Base-by-base conservation (phyloP, 345 rosid species). In the Barbarea vulgaris region DNA sequence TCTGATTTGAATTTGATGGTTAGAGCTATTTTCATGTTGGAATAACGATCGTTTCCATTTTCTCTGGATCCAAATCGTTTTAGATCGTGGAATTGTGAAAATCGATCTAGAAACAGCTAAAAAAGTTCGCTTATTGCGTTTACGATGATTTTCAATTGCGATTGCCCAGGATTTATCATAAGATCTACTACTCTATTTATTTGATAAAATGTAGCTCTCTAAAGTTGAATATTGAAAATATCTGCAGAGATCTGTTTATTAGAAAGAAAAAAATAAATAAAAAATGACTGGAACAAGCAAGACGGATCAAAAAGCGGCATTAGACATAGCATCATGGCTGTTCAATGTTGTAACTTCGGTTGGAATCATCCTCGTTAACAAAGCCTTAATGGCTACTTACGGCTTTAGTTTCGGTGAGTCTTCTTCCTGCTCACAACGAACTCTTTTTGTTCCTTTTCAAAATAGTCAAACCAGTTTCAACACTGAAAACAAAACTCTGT, bases 291-390 rank as follows among this genome's bases (percentile, higher is more conserved):
- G 85, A 19, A 69, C 87, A 68, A 91, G 80, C 87, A 89, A 91
- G 77, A 87, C 87, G 58, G 89, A 96, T 67, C 85, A 56, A 81
- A 96, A 89, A 78, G 96, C 94, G 12, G 46, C 91, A 18, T 57
- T 87, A n/a, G 99, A 96, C 84, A 86, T 85, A 24, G 96, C 96
- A 25, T 88, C 99, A 64, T 96, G 99, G 99, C 77, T 91, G 74
- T 96, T 96, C 88, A 96, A 96, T 67, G 91, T 96, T 37, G 97
- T 96, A 73, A 91, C 98, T 4, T 96, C 99, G 25, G 99, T 96
- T 70, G 99, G 99, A 46, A 93, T 96, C 58, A 96, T 96, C 74
- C 87, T 96, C 15, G 98, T 93, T 57, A 96, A 96, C 82, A 96
- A 96, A 81, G 98, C 96, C 31, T 79, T 96, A 68, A 93, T 96